Base-by-base conservation (phyloP, 208 protist genomes). In the Trichomonas tenax region DNA sequence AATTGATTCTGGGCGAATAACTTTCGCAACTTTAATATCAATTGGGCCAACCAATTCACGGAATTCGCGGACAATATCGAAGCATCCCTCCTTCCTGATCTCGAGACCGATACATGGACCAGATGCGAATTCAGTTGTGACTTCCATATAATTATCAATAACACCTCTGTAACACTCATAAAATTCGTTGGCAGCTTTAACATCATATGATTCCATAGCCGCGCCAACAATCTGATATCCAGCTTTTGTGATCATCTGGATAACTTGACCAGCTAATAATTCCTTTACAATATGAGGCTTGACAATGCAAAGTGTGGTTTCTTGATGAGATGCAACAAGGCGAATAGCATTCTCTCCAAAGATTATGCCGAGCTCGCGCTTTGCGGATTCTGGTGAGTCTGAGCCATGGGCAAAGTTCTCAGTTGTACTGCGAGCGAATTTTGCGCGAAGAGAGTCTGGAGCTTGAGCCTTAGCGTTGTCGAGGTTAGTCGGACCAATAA, bases 1-100 rank as follows among this genome's bases (percentile, higher is more conserved):
- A 46, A 99, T 97, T n/a, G 98, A 98, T 95, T 98, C 97, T 58
- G 98, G 98, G 95, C 98, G 98, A 36, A 99, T 97, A 31, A 98
- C 97, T 90, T 98, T 98, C 31, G 98, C 98, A 21, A 99, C 97
- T 41, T 98, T 98, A 41, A 96, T 82, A 45, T 96, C 88, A n/a
- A 17, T 0, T 36, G 96, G 96, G 2, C 96, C 96, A 41, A 21
- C 26, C 15, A 97, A 34, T 34, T 96, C 45, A 14, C 96, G 45
- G 40, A 96, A 96, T 31, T 81, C 14, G 23, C 46, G 23, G 26
- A 96, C 86, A 26, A 31, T 9, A 36, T 96, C 49, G 82, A 89
- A 48, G 26, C 21, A 40, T 21, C 49, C 89, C 0, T 96, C 46
- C 0, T 38, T 46, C 15, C 6, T 41, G 8, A 96, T 6, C 14